Conservation (phyloP, 2,329 filamentous ascomycete species). For the Sphaerostilbella broomeana region DNA sequence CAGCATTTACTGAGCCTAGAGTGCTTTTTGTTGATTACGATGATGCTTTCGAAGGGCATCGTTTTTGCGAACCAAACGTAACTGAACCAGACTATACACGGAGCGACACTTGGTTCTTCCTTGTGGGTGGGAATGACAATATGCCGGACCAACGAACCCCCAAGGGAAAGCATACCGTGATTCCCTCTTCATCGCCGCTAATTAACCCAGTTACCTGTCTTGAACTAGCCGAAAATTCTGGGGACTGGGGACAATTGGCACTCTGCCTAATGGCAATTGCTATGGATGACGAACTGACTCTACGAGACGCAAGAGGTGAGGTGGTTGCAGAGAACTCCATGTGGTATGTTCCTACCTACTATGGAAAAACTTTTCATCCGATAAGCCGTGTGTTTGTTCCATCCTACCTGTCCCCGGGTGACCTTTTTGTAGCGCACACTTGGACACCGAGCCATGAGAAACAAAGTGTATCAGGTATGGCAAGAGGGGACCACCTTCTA, state of each 20-base stretch:
- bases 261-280: constrained; percentile 40
- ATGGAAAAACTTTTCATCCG: constrained; percentile 41
- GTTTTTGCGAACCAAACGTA: constrained; percentile 35
- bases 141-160: constrained; percentile 6
- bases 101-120: constrained; percentile 42
- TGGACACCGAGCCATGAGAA: constrained; percentile 32
- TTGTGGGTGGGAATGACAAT: constrained; percentile 39
- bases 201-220: constrained; percentile 33
- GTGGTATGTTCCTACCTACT: constrained; percentile 43
- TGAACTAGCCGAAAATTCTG: constrained; percentile 25
- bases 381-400: constrained; percentile 19
- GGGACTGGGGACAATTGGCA: constrained; percentile 38
- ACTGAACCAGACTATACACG: constrained; percentile 38
- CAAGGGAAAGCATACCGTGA: constrained; percentile 7
- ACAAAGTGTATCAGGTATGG: constrained; percentile 20
- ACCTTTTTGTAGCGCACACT: constrained; percentile 25
- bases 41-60: constrained; percentile 36
- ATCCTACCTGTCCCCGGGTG: neutral
- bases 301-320: constrained; percentile 24
- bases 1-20: constrained; percentile 29
- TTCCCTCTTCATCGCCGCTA: constrained; percentile 27
- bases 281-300: constrained; percentile 27
- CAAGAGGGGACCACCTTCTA: constrained; percentile 8
- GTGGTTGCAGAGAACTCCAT: constrained; percentile 29
- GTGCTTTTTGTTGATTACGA: constrained; percentile 42